Base-by-base conservation (phyloP, 2,329 filamentous ascomycete genomes). In the Fusarium succisae region DNA sequence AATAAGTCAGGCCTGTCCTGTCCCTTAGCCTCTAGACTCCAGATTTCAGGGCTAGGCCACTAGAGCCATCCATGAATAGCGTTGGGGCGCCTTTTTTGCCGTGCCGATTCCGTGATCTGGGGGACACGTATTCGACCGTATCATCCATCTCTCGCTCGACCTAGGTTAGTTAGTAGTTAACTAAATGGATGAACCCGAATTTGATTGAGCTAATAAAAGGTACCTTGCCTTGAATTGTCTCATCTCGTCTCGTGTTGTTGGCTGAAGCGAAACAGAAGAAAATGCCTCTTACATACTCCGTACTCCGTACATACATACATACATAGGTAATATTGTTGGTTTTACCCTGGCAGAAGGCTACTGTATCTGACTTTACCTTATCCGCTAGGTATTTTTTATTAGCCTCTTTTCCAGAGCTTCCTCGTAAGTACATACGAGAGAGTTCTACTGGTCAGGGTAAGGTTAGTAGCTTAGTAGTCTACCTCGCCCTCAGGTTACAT, bases 61-160 rank as follows among this genome's bases (percentile, higher is more conserved):
- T 70, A 58, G 58, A 65, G 44, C 38, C 43, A 58, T 24, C 50
- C 59, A 28, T 65, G 58, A 48, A 65, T 69, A 58, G 45, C 70
- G 62, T 74, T 73, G 70, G 71, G 69, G 66, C 62, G 66, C 48
- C 54, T 58, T 58, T 56, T 56, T 72, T 43, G 48, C 63, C 67
- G 67, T 74, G 71, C 71, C 71, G 71, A 68, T 44, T 72, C 71
- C 66, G 71, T 68, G 63, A 54, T 35, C 53, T 55, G 38, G 53
- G 63, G 63, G 57, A 72, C 69, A 69, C 69, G 69, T 72, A 69
- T 63, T 69, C 62, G 44, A 51, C 47, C 48, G 58, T 39, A 51
- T 37, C 35, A 37, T 35, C 38, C 54, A 50, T 35, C 67, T 57
- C 59, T 55, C 51, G 35, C 59, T 63, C 51, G 35, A 43, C 51